Conservation (phyloP, 2,329 filamentous ascomycete species). For the Apiospora pterosperma region DNA sequence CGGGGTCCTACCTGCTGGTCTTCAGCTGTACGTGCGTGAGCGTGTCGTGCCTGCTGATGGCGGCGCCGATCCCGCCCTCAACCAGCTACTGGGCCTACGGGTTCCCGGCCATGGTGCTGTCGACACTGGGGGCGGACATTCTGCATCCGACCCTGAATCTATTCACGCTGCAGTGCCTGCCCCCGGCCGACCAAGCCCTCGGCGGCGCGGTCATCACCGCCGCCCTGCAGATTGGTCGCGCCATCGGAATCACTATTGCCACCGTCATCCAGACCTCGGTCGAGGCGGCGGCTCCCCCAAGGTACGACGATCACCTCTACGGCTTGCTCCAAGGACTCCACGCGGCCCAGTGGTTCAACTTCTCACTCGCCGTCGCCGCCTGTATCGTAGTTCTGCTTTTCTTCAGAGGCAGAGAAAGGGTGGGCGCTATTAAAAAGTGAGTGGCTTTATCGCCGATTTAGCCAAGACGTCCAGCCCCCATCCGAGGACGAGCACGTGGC, state of each 20-base stretch:
- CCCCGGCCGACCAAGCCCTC: constrained; percentile 35
- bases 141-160: constrained; percentile 37
- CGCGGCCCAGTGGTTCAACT: neutral
- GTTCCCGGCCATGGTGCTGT: constrained; percentile 40
- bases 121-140: constrained; percentile 37
- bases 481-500: too few relatives aligned
- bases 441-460: too few relatives aligned
- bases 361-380: neutral
- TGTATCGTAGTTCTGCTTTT: neutral
- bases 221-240: constrained; percentile 36
- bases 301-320: neutral
- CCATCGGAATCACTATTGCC: constrained; percentile 29
- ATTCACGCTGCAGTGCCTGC: constrained; percentile 34
- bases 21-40: too few relatives aligned
- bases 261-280: neutral
- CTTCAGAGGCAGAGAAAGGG: too few relatives aligned
- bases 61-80: too few relatives aligned
- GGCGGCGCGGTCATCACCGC: constrained; percentile 39
- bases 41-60: too few relatives aligned
- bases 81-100: constrained; percentile 41
- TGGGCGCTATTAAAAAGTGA: too few relatives aligned
- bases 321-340: neutral
- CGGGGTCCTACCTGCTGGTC: too few relatives aligned
- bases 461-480: too few relatives aligned
- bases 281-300: neutral